phyloP scores from a whole-genome alignment of 805 yeast species.

The Hanseniaspora nectarophila region DNA sequence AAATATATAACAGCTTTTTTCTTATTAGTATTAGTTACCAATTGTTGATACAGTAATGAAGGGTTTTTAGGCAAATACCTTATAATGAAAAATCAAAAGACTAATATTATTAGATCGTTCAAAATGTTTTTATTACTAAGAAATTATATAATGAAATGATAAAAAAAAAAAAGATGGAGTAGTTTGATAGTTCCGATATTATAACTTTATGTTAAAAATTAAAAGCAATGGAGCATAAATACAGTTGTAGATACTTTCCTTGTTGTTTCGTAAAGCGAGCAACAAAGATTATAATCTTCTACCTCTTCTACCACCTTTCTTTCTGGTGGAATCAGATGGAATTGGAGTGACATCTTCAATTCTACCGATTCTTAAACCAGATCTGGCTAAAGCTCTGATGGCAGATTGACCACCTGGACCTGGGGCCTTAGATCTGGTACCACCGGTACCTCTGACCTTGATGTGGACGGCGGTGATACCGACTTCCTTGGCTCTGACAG shows the following conservation, averaged over 20 bases:
- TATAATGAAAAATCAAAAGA: too few species aligned
- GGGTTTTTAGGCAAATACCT: too few species aligned
- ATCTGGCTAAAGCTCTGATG: slow-evolving; percentile 97
- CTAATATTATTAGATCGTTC: too few species aligned
- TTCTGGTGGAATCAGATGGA: slow-evolving; percentile 99
- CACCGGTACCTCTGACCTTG: slow-evolving; percentile 99
- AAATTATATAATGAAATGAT: not conserved
- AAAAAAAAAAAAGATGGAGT: not conserved
- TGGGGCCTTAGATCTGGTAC: slow-evolving; percentile 99
- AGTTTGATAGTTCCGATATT: slow-evolving; percentile 4
- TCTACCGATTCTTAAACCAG: slow-evolving; percentile 99
- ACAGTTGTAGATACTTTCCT: slow-evolving; percentile 2
- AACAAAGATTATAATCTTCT: slow-evolving; percentile 77
- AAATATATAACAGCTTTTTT: too few species aligned
- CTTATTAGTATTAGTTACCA: too few species aligned
- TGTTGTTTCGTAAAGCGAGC: too few species aligned
- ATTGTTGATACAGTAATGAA: too few species aligned
- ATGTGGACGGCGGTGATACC: slow-evolving; percentile 99
- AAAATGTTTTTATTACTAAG: not conserved
- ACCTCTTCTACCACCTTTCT: slow-evolving; percentile 99
- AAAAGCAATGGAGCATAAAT: not conserved
- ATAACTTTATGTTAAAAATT: not conserved
- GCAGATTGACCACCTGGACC: slow-evolving; percentile 99
- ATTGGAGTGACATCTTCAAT: slow-evolving; percentile 99
- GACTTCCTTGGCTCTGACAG: slow-evolving; percentile 97